Evolutionary conservation across 202 grass and related monocot species (phyloP).

Genomic region (Zizania palustris): DNA sequence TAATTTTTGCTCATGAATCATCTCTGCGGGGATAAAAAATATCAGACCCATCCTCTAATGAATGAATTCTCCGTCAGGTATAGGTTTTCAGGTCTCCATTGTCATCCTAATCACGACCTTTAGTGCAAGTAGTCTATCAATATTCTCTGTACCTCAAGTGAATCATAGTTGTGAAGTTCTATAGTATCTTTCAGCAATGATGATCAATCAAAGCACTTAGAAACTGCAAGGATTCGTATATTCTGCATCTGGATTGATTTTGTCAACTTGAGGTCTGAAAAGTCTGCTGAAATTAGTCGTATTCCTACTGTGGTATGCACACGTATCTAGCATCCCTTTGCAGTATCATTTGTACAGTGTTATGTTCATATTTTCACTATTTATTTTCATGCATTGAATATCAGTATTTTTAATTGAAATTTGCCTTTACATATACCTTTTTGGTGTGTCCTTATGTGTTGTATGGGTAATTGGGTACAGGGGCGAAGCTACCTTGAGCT

Average conservation of each 20-base stretch:
- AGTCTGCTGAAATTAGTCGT: conserved; percentile 85
- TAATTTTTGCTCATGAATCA: no score
- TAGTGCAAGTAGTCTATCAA: neutral
- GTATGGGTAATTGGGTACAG: no score
- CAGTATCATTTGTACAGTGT: conserved; percentile 16
- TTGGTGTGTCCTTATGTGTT: neutral
- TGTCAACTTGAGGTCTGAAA: conserved; percentile 97
- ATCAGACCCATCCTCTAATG: no score
- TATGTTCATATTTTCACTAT: conserved; percentile 24
- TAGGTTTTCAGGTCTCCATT: no score
- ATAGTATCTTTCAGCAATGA: conserved; percentile 69
- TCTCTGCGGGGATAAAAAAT: no score
- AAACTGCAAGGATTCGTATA: conserved; percentile 92
- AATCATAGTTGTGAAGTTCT: conserved; percentile 23
- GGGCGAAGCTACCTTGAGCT: no score
- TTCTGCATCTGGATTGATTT: conserved; percentile 86
- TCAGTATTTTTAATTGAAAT: conserved; percentile 30
- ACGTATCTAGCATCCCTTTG: conserved; percentile 33
- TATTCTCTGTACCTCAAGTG: neutral
- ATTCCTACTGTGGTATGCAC: conserved; percentile 86
- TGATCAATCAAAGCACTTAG: conserved; percentile 97
- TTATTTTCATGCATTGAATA: conserved; percentile 21
- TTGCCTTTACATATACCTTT: conserved; percentile 9
- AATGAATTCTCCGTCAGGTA: no score
- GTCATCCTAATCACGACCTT: no score